Base-by-base conservation (phyloP, 305 asterid genomes). In the Solanum hybrid region DNA sequence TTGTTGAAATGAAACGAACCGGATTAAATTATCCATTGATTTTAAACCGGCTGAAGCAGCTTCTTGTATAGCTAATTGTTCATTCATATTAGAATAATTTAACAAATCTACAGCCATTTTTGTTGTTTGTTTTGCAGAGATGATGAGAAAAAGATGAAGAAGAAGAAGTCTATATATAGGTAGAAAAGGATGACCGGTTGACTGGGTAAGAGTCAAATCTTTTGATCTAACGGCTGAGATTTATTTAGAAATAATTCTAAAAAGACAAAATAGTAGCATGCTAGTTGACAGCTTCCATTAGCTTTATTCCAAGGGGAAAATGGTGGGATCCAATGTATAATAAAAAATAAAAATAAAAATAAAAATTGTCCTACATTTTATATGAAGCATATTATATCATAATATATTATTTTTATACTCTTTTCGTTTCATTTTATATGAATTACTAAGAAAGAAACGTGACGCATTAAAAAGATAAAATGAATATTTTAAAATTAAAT, bases 31-130 rank as follows among this genome's bases (percentile, higher is more conserved):
- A 24, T 89, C 68, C 90, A 89, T 89, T 10, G 87, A 78, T 37
- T 68, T 65, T 15, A 89, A 81, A 10, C 90, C 90, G 8, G 82
- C 88, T 6, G 90, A 36, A 33, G 88, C 90, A 65, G 90, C 88
- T 89, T 81, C 45, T 80, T 89, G 73, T 26, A 89, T 2, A 81
- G 88, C 83, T 24, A 57, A 34, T 6, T 89, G 80, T 7, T 89
- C 80, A 0, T 61, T 81, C 31, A 65, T 34, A 24, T 57, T 26
- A 0, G 76, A 8, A 57, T 79, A 57, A 1, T 82, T 57, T 92
- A 96, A 94, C 91, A 94, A 91, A n/a, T 94, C 94, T 3, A 93
- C 92, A 9, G 95, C 95, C 97, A 95, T 94, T 73, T 85, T 81
- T 73, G 24, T 17, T 17, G n/a, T 73, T 26, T 76, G 4, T 1